Evolutionary conservation across 1,284 basidiomycete species (phyloP).

Genomic region (Cryptococcus floricola): DNA sequence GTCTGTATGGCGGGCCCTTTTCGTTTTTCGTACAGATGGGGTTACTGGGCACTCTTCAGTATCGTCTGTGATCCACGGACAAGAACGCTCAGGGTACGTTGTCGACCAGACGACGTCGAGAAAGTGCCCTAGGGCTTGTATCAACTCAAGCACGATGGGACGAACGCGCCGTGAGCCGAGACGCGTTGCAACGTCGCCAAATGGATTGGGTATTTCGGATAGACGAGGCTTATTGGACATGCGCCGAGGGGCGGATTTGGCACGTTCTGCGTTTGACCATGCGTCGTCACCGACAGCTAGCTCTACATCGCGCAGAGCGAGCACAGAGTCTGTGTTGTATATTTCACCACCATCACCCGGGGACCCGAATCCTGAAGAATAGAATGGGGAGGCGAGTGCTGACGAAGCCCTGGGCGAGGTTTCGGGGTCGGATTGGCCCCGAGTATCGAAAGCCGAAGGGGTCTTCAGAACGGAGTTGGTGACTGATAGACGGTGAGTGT

Average conservation of each 20-base stretch:
- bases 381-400: background rate
- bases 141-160: conserved; percentile 41
- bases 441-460: background rate
- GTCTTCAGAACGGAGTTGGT: background rate
- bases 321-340: conserved; percentile 38
- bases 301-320: conserved; percentile 39
- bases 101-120: conserved; percentile 40
- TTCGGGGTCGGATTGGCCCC: background rate
- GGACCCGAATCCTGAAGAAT: conserved; percentile 3
- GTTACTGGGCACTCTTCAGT: conserved; percentile 6
- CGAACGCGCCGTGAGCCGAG: conserved; percentile 36
- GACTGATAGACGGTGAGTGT: background rate
- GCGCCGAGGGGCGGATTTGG: conserved; percentile 9
- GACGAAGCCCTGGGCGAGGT: background rate
- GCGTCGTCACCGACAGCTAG: conserved; percentile 39
- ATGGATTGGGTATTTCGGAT: conserved; percentile 36
- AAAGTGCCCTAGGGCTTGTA: conserved; percentile 41
- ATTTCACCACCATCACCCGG: conserved; percentile 14
- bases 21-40: conserved; percentile 7
- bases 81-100: conserved; percentile 19
- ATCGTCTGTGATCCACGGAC: conserved; percentile 23
- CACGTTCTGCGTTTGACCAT: conserved; percentile 12
- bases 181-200: conserved; percentile 28
- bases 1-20: background rate
- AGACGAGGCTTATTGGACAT: conserved; percentile 34